Conservation (phyloP, 306 rosid species). For the Prunus davidiana region DNA sequence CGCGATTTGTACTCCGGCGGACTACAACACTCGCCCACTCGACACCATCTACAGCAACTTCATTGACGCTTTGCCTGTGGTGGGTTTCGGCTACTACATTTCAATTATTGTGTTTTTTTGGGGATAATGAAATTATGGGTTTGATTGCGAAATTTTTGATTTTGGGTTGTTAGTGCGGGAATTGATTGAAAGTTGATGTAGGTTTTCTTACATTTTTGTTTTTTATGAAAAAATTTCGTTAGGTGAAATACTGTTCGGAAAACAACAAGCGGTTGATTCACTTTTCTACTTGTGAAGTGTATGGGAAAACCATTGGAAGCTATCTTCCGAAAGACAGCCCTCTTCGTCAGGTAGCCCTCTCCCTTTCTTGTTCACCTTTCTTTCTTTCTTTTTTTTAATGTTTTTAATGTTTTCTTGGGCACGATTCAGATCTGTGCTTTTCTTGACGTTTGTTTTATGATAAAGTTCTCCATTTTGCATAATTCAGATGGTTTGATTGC, state of each 20-base stretch:
- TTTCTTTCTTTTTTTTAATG: not conserved
- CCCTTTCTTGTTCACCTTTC: conserved; percentile 15
- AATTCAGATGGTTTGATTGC: not conserved
- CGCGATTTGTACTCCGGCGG: conserved; percentile 95
- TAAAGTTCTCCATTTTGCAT: not conserved
- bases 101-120: not conserved
- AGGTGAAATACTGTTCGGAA: conserved; percentile 93
- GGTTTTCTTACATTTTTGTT: conserved; percentile 3
- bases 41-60: conserved; percentile 94
- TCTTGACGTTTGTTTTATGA: conserved; percentile 4
- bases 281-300: conserved; percentile 96
- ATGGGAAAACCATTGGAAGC: conserved; percentile 91
- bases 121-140: not conserved
- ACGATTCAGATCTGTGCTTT: conserved; percentile 17
- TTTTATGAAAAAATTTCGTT: conserved; percentile 1
- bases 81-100: conserved; percentile 15
- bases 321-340: conserved; percentile 90
- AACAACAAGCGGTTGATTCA: conserved; percentile 85
- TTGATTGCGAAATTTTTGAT: conserved; percentile 15
- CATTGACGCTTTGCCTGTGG: conserved; percentile 94
- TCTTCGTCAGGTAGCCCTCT: conserved; percentile 67
- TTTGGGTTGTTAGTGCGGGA: not conserved
- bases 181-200: conserved; percentile 28
- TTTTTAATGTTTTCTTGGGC: not conserved
- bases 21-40: conserved; percentile 87